Base-by-base conservation (phyloP, 768 basidiomycete genomes). In the Basidioascus undulatus region DNA sequence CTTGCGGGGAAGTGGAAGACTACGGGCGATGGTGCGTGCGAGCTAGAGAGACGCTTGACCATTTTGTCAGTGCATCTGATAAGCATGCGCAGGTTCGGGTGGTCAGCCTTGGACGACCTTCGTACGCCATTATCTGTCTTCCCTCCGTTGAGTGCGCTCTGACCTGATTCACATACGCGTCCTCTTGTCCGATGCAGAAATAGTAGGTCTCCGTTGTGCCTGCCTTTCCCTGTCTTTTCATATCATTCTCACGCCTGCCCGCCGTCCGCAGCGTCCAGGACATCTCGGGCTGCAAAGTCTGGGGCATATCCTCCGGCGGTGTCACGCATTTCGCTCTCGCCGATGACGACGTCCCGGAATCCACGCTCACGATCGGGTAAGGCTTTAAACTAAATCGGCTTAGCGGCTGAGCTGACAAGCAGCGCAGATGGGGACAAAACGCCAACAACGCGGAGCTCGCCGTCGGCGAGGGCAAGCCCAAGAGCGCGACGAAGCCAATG, bases 1-100 rank as follows among this genome's bases (percentile, higher is more conserved):
- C 78, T 76, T 72, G 76, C 76, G 32, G 79, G 75, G 28, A 84
- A 84, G 71, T 96, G 81, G 80, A 94, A 94, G 59, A 80, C 74
- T 47, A 84, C 82, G 6, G 87, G 87, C 10, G 87, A 92, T 58
- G 87, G 84, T 18, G 16, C 11, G 15, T 4, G 2, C 5, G 33
- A 21, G 3, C 9, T 16, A 18, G 21, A 33, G 35, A 38, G 11
- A 12, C 34, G 26, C n/a, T 25, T 9, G 23, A 4, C 18, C 12
- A 10, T 12, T 12, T 32, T 0, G 15, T 2, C 30, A 43, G 41
- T 48, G 43, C 1, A n/a, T 23, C 31, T 12, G 20, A n/a, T 32
- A 35, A 40, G 19, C 9, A n/a, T 35, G 31, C 27, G n/a, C 32
- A 77, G 79, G 82, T 20, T 86, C 84, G n/a, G 70, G 70, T 13